Evolutionary conservation across 768 basidiomycete species (phyloP).

Genomic region (Boletus sensibilis): DNA sequence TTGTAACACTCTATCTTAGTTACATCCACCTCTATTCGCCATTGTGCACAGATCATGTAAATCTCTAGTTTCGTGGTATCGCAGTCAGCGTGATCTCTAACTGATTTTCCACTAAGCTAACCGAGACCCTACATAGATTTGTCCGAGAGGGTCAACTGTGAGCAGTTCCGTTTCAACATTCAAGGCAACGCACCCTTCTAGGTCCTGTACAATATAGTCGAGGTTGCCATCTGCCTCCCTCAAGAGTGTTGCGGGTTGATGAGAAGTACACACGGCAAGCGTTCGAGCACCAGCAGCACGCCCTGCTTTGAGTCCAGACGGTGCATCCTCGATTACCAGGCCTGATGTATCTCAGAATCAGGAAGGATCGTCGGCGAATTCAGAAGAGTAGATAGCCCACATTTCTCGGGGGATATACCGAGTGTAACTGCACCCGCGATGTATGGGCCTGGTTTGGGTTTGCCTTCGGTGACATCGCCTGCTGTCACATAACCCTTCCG

Average conservation of each 20-base stretch:
- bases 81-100: conserved; percentile 21
- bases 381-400: conserved; percentile 35
- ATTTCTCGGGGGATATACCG: conserved; percentile 54
- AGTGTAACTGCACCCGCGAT: conserved; percentile 64
- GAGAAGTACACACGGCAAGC: conserved; percentile 84
- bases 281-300: conserved; percentile 72
- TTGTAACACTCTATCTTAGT: not conserved
- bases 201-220: conserved; percentile 67
- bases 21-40: not conserved
- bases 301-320: conserved; percentile 76
- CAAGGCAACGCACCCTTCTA: conserved; percentile 53
- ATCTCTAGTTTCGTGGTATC: conserved; percentile 13
- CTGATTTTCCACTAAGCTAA: conserved; percentile 18
- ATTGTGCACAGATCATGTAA: not conserved
- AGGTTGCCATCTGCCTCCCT: conserved; percentile 41
- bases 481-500: conserved; percentile 66
- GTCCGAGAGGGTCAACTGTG: not conserved
- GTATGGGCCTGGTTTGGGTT: conserved; percentile 90
- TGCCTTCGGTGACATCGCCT: conserved; percentile 62
- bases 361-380: not conserved
- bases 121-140: conserved; percentile 18
- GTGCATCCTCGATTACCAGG: conserved; percentile 88
- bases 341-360: conserved; percentile 40
- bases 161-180: not conserved
- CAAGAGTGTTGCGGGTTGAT: conserved; percentile 50